Base-by-base conservation (phyloP, 192 early-diverging fungal genomes). In the Backusella liffmaniae region DNA sequence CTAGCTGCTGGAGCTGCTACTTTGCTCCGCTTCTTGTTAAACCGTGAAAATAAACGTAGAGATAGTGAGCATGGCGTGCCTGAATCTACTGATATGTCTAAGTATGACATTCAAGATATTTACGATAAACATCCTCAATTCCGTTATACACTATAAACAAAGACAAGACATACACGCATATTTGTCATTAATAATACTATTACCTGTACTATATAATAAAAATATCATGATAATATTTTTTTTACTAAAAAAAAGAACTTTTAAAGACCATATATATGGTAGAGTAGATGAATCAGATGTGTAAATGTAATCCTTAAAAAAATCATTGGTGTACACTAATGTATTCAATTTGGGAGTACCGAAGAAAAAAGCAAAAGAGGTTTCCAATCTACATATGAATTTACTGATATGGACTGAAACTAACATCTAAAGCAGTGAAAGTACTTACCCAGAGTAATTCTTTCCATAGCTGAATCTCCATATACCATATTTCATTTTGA, bases 11-110 rank as follows among this genome's bases (percentile, higher is more conserved):
- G 73, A 4, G 75, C 77, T 7, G 46, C 84, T 21, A 1, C 66
- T 39, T 5, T 62, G 4, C 26, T 85, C 7, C 59, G 84, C 8
- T 49, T n/a, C 26, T 56, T 78, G 6, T 72, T 85, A 18, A 66
- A 66, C 30, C 69, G 82, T 9, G 84, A 83, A 39, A 85, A 85
- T 56, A 35, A 46, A 5, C 37, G 77, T 16, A 69, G 81, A 15
- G 74, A 82, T 75, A 10, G 32, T 42, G 23, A 73, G 23, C 36
- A 67, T 21, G 73, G 71, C 16, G 41, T 70, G 26, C 41, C 37
- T 41, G 73, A 75, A 71, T 71, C 44, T 2, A 53, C 12, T 12
- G 71, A 72, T 34, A 56, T 53, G 71, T 53, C 41, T 4, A 34
- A 29, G 23, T 34, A 42, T 7, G 23, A 51, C 5, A n/a, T 56